Evolutionary conservation across 2,329 filamentous ascomycete species (phyloP), one percentile per base, ranked within the genome.

Genomic region (Fusarium liriodendri): DNA sequence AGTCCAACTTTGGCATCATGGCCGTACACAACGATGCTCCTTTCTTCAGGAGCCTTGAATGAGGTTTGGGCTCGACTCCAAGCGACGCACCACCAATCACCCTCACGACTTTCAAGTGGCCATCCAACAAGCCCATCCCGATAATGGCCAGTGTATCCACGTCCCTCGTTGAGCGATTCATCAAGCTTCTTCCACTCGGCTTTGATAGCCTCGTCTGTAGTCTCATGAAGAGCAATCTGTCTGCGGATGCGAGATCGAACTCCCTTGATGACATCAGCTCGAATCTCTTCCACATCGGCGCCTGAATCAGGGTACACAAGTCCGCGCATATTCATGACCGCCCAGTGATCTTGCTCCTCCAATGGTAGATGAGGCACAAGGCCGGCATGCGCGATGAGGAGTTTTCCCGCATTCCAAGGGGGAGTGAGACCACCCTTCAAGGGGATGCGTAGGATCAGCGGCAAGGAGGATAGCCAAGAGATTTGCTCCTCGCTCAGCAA

Each of bases 301-400:
- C 40, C 69, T 10, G 54, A 5, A 0, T 61, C 42, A 4, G 89
- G 80, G 64, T 84, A 85, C 73, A 93, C 87, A 62, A 97, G 89
- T 3, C 90, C 93, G 52, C 94, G 90, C 94, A 98, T 96, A 78
- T 94, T 95, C 94, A 97, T 97, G 18, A 93, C 92, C 45, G 92
- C 91, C 79, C 89, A 90, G 0, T 94, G 92, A 80, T 97, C 87
- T 73, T 91, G 95, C 40, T 89, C 84, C 58, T 92, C 86, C 4
- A 97, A 85, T 0, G 89, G 82, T 0, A 97, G 82, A 1, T 89
- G 91, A 0, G 95, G 94, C 0, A 95, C 90, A 1, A 98, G 85
- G 1, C 95, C 95, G 1, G 89, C 95, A 83, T 98, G 95, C 3
- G 94, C 95, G 3, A 96, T 87, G 50, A 92, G 85, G 0, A 79